These are phyloP conservation scores for Gymnopilus junonius DNA, from an alignment of 768 basidiomycete genomes.

Conservation along the genomic window DNA sequence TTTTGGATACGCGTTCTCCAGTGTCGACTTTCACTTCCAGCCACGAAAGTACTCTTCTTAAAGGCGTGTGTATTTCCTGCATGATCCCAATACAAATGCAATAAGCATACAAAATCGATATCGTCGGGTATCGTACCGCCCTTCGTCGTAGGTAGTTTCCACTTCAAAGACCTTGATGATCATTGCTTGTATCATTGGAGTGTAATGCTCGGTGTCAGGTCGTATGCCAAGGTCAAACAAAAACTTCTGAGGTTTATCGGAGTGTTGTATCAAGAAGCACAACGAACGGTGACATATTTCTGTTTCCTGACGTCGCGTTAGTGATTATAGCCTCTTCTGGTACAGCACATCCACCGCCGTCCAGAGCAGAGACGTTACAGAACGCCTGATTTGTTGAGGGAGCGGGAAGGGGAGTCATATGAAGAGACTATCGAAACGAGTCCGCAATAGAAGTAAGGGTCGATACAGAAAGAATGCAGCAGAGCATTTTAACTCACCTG, in stretches of 20 bases:
- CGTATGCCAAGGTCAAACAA: conserved; percentile 18
- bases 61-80: conserved; percentile 52
- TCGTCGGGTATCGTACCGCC: conserved; percentile 51
- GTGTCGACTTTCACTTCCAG: conserved; percentile 43
- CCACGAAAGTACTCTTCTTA: conserved; percentile 48
- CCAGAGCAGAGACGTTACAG: conserved; percentile 17
- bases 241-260: conserved; percentile 9
- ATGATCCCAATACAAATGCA: conserved; percentile 61
- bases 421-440: not conserved
- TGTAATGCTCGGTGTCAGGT: conserved; percentile 2
- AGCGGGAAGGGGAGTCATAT: conserved; percentile 10
- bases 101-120: conserved; percentile 49
- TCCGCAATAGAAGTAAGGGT: too few species aligned
- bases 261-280: conserved; percentile 17
- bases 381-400: conserved; percentile 7
- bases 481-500: too few species aligned
- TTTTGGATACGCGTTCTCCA: conserved; percentile 46
- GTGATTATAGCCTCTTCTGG: conserved; percentile 11
- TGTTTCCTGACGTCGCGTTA: conserved; percentile 4
- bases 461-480: too few species aligned
- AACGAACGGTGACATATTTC: not conserved
- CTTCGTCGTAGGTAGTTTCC: conserved; percentile 36
- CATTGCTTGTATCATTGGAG: conserved; percentile 4
- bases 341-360: conserved; percentile 10
- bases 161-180: conserved; percentile 6